Base-by-base conservation (phyloP, 2,329 filamentous ascomycete species). In the Byssochlamys sp. region DNA sequence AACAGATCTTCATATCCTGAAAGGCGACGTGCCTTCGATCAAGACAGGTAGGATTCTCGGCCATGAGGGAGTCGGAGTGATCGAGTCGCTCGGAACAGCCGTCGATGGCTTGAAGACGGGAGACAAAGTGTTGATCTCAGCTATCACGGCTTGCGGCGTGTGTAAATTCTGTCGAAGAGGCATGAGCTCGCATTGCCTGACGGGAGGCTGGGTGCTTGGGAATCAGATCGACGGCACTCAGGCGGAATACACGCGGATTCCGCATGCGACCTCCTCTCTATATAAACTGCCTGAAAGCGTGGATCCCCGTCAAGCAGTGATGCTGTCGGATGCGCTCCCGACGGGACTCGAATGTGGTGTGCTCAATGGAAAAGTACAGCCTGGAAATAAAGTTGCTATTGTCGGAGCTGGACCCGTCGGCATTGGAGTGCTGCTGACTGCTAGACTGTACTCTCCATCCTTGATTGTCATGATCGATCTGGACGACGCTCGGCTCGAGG, bases 331-430 rank as follows among this genome's bases (percentile, higher is more conserved):
- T 67, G 80, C 81, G 28, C 75, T 83, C 53, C 81, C 82, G 2
- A 84, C 82, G 0, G 81, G 79, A 0, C 69, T 80, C 19, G 81
- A 84, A 64, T 80, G 77, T 57, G 81, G 81, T 25, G 78, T 80
- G 0, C 67, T 81, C 33, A 80, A 78, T 61, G 77, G 76, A 5
- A 76, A 78, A 27, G 78, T 84, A 1, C 69, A 77, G 57, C 81
- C 81, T 0, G 81, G 80, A 0, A 67, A 71, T 4, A 80, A 75
- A 0, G 79, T 84, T 0, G 81, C 74, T 0, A 77, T 85, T 55
- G 75, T 84, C 1, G 82, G 83, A 1, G 73, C 77, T 2, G 82
- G 82, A 0, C 81, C 81, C 0, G 76, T 85, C 1, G 82, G 82
- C 0, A 67, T 84, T n/a, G 78, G 80, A 0, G 77, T 77, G 0